A percentile compares a stretch with the other conserved stretches of the same genome.
phyloP scores from a whole-genome alignment of 2,329 filamentous ascomycete species.

The Colletotrichum eremochloae region DNA sequence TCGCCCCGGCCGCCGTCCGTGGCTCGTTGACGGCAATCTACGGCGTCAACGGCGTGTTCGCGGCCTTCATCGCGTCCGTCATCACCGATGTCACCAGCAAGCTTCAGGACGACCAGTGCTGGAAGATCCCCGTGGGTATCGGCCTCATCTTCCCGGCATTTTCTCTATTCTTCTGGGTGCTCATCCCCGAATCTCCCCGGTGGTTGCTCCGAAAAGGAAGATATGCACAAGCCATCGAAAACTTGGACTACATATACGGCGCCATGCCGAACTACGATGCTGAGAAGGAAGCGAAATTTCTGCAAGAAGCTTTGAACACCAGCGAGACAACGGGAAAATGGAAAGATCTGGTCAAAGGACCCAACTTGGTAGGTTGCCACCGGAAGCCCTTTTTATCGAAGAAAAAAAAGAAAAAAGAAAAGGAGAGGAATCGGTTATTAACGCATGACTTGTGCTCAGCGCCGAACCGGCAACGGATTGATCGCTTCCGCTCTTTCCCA shows the following conservation, averaged over 20 bases:
- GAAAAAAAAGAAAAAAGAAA: no score
- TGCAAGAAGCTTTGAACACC: constrained; percentile 37
- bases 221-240: constrained; percentile 38
- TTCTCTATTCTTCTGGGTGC: constrained; percentile 36
- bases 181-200: constrained; percentile 47
- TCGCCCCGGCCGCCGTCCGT: constrained; percentile 43
- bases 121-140: constrained; percentile 43
- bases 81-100: constrained; percentile 44
- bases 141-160: constrained; percentile 42
- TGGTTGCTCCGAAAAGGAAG: constrained; percentile 47
- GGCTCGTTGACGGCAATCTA: constrained; percentile 43
- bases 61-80: constrained; percentile 43
- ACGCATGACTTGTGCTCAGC: background rate
- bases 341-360: constrained; percentile 36
- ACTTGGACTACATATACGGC: constrained; percentile 41
- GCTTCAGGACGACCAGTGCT: constrained; percentile 39
- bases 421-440: background rate
- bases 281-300: constrained; percentile 40
- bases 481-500: constrained; percentile 32
- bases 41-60: constrained; percentile 44
- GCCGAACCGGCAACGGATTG: constrained; percentile 36
- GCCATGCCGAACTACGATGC: constrained; percentile 39
- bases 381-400: no score
- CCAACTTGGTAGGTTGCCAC: constrained; percentile 17
- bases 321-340: constrained; percentile 29